These are phyloP conservation scores for Clohesyomyces aquaticus DNA, from an alignment of 495 filamentous ascomycete genomes.

Conservation along the genomic window DNA sequence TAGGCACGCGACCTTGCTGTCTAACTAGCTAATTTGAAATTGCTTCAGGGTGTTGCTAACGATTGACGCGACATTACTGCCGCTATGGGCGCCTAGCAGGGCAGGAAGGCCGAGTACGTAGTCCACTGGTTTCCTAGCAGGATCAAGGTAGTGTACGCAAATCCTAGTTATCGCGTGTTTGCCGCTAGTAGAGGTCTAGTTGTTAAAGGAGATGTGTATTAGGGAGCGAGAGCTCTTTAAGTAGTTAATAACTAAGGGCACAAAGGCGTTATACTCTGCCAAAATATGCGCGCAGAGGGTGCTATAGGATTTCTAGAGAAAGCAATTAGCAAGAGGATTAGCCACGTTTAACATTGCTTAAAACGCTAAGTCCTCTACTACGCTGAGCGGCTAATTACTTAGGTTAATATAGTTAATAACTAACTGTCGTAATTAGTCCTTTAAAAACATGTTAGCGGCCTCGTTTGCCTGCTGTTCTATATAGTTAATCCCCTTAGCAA, in stretches of 20 bases:
- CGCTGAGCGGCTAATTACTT: neutral
- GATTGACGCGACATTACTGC: constrained; percentile 12
- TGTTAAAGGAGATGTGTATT: constrained; percentile 12
- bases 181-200: constrained; percentile 8
- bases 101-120: constrained; percentile 11
- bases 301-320: constrained; percentile 5
- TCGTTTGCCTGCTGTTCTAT: neutral
- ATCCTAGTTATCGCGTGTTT: constrained; percentile 4
- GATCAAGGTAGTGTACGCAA: constrained; percentile 1
- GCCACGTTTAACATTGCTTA: neutral
- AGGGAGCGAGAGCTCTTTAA: neutral
- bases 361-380: constrained; percentile 2
- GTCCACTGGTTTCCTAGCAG: neutral
- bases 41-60: constrained; percentile 5
- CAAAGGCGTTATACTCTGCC: constrained; percentile 2
- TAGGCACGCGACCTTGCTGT: neutral
- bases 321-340: neutral
- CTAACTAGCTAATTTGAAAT: constrained; percentile 6
- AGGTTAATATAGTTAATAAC: constrained; percentile 1
- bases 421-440: neutral
- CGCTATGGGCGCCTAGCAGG: constrained; percentile 5
- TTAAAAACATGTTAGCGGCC: neutral
- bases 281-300: constrained; percentile 5
- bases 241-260: neutral
- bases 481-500: neutral